These are phyloP conservation scores for Styphnolobium japonicum DNA, from an alignment of 306 rosid species.

Conservation along the genomic window DNA sequence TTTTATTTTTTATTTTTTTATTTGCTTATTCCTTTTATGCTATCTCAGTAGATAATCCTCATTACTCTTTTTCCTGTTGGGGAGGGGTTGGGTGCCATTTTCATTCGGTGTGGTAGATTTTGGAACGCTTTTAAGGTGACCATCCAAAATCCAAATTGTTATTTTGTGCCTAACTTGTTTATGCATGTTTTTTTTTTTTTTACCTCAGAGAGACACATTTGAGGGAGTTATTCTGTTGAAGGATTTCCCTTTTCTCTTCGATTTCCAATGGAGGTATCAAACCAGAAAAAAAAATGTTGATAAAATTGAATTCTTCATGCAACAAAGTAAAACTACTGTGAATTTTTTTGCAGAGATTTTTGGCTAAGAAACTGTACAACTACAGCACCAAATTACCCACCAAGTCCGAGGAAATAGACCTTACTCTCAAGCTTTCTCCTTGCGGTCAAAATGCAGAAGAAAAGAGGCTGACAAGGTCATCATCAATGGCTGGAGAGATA, in stretches of 20 bases:
- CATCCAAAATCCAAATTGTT: background rate
- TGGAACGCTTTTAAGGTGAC: background rate
- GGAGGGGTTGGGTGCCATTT: too few species aligned
- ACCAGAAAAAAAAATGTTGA: background rate
- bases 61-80: background rate
- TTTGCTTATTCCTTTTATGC: background rate
- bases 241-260: background rate
- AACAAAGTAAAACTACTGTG: background rate
- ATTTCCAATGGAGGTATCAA: slow-evolving; percentile 30
- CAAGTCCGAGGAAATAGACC: slow-evolving; percentile 21
- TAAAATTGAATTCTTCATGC: background rate
- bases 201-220: background rate
- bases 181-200: background rate
- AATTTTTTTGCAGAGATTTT: background rate
- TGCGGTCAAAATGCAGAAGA: slow-evolving; percentile 24
- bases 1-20: background rate
- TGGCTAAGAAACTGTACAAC: background rate
- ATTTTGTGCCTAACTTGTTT: slow-evolving; percentile 20
- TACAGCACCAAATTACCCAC: background rate
- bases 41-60: background rate
- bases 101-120: background rate
- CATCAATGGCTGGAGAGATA: background rate
- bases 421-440: slow-evolving; percentile 25
- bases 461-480: slow-evolving; percentile 18
- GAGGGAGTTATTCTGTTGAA: background rate